phyloP scores from a whole-genome alignment of 2,329 filamentous ascomycete genomes.

The Xylariales sp. region DNA sequence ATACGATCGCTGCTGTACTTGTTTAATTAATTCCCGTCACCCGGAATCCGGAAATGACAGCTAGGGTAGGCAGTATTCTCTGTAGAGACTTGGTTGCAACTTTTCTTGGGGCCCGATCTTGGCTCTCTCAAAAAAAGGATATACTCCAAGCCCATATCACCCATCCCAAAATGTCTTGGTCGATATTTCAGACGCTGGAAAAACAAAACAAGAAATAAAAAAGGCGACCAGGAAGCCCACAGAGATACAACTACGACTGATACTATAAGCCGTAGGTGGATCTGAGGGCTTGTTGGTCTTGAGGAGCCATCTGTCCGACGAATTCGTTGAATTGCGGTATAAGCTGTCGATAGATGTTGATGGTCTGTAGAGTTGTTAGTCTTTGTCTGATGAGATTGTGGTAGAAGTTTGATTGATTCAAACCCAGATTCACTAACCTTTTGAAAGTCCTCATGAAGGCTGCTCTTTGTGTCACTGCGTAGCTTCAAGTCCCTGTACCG shows the following conservation, averaged over 20 bases:
- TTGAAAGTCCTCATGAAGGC: slow-evolving; percentile 69
- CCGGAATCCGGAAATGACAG: too few relatives aligned
- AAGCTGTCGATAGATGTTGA: slow-evolving; percentile 52
- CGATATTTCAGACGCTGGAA: too few relatives aligned
- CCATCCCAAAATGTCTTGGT: too few relatives aligned
- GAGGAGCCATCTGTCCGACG: slow-evolving; percentile 42
- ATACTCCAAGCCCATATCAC: too few relatives aligned
- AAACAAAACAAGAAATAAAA: too few relatives aligned
- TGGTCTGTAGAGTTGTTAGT: slow-evolving; percentile 32
- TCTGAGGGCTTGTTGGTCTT: slow-evolving; percentile 46
- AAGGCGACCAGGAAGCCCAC: too few relatives aligned
- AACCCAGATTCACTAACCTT: slow-evolving; percentile 57
- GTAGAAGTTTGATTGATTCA: neutral
- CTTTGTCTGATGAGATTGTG: slow-evolving; percentile 27
- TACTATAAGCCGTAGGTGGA: slow-evolving; percentile 40
- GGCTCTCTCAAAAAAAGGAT: too few relatives aligned
- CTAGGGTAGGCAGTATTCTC: too few relatives aligned
- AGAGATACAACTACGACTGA: neutral
- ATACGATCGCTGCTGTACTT: too few relatives aligned
- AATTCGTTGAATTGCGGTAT: slow-evolving; percentile 57
- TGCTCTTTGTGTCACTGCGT: slow-evolving; percentile 56
- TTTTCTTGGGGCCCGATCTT: too few relatives aligned
- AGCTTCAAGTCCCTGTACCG: slow-evolving; percentile 64
- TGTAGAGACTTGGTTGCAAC: too few relatives aligned
- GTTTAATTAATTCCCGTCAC: too few relatives aligned